These are phyloP conservation scores for Sclerotinia nivalis DNA, from an alignment of 2,329 filamentous ascomycete genomes.

Conservation along the genomic window DNA sequence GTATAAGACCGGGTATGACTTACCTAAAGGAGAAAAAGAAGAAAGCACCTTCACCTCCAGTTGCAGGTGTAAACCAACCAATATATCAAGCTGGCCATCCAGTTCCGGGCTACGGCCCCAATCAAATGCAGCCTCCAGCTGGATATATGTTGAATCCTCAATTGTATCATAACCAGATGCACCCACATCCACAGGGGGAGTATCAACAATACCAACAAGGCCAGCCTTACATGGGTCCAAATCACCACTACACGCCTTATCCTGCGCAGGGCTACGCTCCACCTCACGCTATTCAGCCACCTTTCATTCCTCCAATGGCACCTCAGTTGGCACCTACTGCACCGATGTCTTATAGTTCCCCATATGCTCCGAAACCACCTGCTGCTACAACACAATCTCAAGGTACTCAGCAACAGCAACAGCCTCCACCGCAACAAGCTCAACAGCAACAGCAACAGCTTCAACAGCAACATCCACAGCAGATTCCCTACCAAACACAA, in stretches of 20 bases:
- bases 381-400: slow-evolving; percentile 24
- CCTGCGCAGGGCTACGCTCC: slow-evolving; percentile 17
- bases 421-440: slow-evolving; percentile 21
- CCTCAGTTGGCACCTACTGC: slow-evolving; percentile 31
- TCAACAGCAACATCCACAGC: slow-evolving; percentile 21
- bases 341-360: slow-evolving; percentile 40
- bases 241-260: slow-evolving; percentile 24
- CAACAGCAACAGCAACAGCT: slow-evolving; percentile 18
- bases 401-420: slow-evolving; percentile 17
- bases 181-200: slow-evolving; percentile 27
- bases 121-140: slow-evolving; percentile 5
- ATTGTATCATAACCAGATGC: slow-evolving; percentile 31
- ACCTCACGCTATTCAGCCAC: slow-evolving; percentile 25
- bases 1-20: slow-evolving; percentile 52
- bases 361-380: slow-evolving; percentile 41
- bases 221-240: slow-evolving; percentile 31
- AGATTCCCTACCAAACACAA: slow-evolving; percentile 23
- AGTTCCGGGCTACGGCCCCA: slow-evolving; percentile 24
- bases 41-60: slow-evolving; percentile 45
- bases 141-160: slow-evolving; percentile 34
- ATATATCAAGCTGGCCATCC: slow-evolving; percentile 37
- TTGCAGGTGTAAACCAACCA: slow-evolving; percentile 36
- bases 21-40: slow-evolving; percentile 59
- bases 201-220: slow-evolving; percentile 30
- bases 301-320: slow-evolving; percentile 30